Evolutionary conservation across 768 basidiomycete species (phyloP).

Genomic region (Russula griseocarnosa): DNA sequence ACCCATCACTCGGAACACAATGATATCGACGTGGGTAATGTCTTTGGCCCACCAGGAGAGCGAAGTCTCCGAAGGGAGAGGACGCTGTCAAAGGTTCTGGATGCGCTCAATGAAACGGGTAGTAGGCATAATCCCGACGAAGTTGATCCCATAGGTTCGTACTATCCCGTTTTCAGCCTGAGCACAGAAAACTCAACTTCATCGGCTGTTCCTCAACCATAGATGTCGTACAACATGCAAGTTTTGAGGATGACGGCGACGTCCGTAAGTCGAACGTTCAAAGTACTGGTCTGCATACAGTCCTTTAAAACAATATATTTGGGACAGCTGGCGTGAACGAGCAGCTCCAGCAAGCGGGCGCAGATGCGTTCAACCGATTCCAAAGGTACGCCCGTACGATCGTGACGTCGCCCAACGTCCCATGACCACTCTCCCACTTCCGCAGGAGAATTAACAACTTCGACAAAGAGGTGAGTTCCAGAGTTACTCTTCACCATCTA

Average conservation of each 20-base stretch:
- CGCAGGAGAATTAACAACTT: conserved; percentile 54
- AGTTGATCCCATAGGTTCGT: conserved; percentile 34
- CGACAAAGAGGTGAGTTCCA: conserved; percentile 54
- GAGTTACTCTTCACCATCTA: conserved; percentile 9
- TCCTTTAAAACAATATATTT: not conserved
- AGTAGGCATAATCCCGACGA: conserved; percentile 38
- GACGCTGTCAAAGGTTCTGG: conserved; percentile 47
- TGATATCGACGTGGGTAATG: conserved; percentile 14
- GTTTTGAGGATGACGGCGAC: conserved; percentile 61
- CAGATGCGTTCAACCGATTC: conserved; percentile 61
- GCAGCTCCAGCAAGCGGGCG: conserved; percentile 60
- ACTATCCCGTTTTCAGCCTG: not conserved
- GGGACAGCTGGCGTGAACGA: conserved; percentile 59
- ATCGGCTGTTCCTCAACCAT: not conserved
- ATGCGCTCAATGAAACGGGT: conserved; percentile 44
- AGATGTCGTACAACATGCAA: conserved; percentile 41
- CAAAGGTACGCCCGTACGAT: conserved; percentile 44
- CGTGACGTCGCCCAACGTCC: conserved; percentile 7
- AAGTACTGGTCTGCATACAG: not conserved
- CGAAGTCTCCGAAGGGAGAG: conserved; percentile 38
- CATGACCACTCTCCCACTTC: conserved; percentile 10
- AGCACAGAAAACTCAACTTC: not conserved
- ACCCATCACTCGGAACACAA: not conserved
- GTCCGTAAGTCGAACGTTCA: conserved; percentile 51
- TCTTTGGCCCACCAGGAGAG: conserved; percentile 12